phyloP scores from a whole-genome alignment of 2,329 filamentous ascomycete species.

The Aschersonia sp. region DNA sequence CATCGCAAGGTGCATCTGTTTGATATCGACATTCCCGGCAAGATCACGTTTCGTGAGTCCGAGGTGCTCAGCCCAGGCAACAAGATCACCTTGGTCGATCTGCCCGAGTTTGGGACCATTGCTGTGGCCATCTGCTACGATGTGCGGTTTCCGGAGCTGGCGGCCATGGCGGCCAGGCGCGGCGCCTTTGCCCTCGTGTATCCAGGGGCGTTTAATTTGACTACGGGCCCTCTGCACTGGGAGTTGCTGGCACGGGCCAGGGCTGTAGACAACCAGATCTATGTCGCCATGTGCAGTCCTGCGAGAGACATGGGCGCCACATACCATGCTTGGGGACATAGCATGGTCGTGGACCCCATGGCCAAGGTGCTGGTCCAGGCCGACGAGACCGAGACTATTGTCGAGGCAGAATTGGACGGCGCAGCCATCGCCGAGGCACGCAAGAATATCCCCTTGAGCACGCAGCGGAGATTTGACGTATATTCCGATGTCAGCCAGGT shows the following conservation, averaged over 20 bases:
- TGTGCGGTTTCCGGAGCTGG: constrained; percentile 88
- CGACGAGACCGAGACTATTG: constrained; percentile 61
- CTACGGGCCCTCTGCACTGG: constrained; percentile 90
- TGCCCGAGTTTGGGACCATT: constrained; percentile 79
- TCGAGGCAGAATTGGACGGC: constrained; percentile 57
- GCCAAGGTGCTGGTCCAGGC: constrained; percentile 69
- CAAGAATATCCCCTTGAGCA: constrained; percentile 70
- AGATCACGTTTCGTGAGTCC: constrained; percentile 82
- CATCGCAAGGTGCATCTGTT: constrained; percentile 95
- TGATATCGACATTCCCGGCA: constrained; percentile 93
- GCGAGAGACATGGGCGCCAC: constrained; percentile 62
- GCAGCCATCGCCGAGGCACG: constrained; percentile 60
- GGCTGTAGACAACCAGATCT: constrained; percentile 88
- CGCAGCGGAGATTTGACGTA: constrained; percentile 84
- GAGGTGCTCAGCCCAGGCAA: constrained; percentile 80
- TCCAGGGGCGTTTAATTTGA: constrained; percentile 93
- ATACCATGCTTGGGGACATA: constrained; percentile 91
- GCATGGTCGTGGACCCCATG: constrained; percentile 75
- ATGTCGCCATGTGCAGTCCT: constrained; percentile 84
- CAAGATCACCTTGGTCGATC: constrained; percentile 70
- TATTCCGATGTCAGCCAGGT: constrained; percentile 78
- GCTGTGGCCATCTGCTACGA: constrained; percentile 95
- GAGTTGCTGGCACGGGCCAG: constrained; percentile 65
- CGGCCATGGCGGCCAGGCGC: constrained; percentile 71
- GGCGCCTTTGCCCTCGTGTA: constrained; percentile 84